Percentiles rank a stretch among this genome's conserved stretches.
Conservation (phyloP, 306 rosid species). For the Cicer chorassanicum region DNA sequence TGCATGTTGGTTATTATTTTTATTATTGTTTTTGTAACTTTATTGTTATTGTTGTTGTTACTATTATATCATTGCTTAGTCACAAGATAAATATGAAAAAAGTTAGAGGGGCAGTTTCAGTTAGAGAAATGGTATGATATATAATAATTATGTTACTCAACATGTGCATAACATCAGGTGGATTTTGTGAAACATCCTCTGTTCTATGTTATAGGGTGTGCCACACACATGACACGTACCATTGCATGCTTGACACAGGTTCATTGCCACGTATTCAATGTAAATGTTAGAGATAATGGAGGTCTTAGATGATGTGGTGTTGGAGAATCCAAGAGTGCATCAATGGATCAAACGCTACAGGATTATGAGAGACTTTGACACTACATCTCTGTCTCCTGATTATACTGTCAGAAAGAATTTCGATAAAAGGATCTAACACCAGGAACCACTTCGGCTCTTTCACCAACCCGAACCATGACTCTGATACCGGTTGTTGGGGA, state of each 20-base stretch:
- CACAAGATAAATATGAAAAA: slow-evolving; percentile 15
- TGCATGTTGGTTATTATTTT: neutral
- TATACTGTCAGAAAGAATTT: too few species aligned
- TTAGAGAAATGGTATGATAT: neutral
- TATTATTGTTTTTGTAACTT: neutral
- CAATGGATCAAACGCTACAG: too few species aligned
- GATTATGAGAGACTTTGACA: too few species aligned
- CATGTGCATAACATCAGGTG: neutral
- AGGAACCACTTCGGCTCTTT: too few species aligned
- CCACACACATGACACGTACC: slow-evolving; percentile 37
- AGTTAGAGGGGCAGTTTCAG: slow-evolving; percentile 29
- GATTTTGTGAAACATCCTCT: neutral
- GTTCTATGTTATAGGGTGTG: neutral
- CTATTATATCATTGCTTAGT: neutral
- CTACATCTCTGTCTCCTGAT: too few species aligned
- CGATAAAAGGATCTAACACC: too few species aligned
- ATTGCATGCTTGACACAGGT: slow-evolving; percentile 54
- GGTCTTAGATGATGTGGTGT: too few species aligned
- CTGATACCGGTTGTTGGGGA: too few species aligned
- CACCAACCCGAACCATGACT: too few species aligned
- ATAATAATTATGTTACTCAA: slow-evolving; percentile 31
- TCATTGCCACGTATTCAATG: neutral
- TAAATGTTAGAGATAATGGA: too few species aligned
- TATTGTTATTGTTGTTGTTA: neutral
- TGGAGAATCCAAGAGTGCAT: too few species aligned